Evolutionary conservation across 2,329 filamentous ascomycete species (phyloP).

Genomic region (Aspergillus sp.): DNA sequence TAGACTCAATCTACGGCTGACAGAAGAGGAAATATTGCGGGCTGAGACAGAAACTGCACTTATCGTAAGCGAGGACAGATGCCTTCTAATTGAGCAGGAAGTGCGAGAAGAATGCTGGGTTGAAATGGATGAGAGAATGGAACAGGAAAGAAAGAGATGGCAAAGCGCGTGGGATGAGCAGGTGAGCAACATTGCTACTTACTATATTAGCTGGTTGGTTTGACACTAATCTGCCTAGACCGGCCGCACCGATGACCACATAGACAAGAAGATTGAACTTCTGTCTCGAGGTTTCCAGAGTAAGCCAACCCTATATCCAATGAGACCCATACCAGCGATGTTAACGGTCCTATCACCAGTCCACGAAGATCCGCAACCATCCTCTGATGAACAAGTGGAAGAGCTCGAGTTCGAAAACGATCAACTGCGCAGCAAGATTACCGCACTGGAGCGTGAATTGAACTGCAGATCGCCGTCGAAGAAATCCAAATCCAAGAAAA

Average conservation of each 20-base stretch:
- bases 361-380: slow-evolving; percentile 48
- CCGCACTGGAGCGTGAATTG: slow-evolving; percentile 65
- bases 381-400: slow-evolving; percentile 60
- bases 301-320: slow-evolving; percentile 24
- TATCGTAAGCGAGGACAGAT: slow-evolving; percentile 60
- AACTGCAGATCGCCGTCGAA: slow-evolving; percentile 63
- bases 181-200: slow-evolving; percentile 34
- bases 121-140: slow-evolving; percentile 79
- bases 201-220: neutral
- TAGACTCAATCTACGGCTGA: slow-evolving; percentile 66
- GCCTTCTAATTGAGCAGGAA: slow-evolving; percentile 76
- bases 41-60: slow-evolving; percentile 72
- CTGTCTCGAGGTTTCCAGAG: slow-evolving; percentile 57
- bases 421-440: slow-evolving; percentile 64
- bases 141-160: slow-evolving; percentile 77
- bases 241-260: slow-evolving; percentile 77
- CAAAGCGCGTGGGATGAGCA: slow-evolving; percentile 76
- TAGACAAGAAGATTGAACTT: slow-evolving; percentile 83
- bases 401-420: slow-evolving; percentile 72
- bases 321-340: too few relatives aligned
- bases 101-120: slow-evolving; percentile 84
- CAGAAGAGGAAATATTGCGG: slow-evolving; percentile 69
- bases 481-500: slow-evolving; percentile 39
- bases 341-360: slow-evolving; percentile 26
- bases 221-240: slow-evolving; percentile 30